These are phyloP conservation scores for Citrullus amarus DNA, from an alignment of 306 rosid genomes.

Conservation along the genomic window DNA sequence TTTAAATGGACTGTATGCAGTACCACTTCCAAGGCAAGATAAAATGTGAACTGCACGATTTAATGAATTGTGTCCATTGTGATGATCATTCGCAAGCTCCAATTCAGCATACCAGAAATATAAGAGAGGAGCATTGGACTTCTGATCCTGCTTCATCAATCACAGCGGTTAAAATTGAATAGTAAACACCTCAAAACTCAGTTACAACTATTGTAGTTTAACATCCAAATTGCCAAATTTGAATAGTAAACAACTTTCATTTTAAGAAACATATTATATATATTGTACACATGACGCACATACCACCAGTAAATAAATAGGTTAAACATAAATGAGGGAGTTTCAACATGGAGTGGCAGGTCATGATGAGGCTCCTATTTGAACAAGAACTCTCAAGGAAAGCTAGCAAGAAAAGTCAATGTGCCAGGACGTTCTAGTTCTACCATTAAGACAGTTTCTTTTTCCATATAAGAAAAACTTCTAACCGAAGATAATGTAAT, in stretches of 20 bases:
- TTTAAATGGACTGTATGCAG: slow-evolving; percentile 51
- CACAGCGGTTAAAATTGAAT: slow-evolving; percentile 4
- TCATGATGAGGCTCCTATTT: background rate
- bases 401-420: background rate
- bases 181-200: background rate
- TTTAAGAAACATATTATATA: background rate
- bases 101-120: slow-evolving; percentile 90
- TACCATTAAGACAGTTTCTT: background rate
- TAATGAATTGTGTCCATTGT: slow-evolving; percentile 25
- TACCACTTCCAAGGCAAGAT: slow-evolving; percentile 72
- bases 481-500: background rate
- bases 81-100: slow-evolving; percentile 46
- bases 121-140: slow-evolving; percentile 55
- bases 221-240: background rate
- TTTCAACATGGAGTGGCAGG: background rate
- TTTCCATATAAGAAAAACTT: background rate
- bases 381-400: background rate
- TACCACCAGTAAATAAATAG: background rate
- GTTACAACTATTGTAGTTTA: background rate
- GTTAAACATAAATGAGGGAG: background rate
- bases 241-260: background rate
- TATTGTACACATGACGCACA: background rate
- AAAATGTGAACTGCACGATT: slow-evolving; percentile 56
- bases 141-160: slow-evolving; percentile 44
- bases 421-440: background rate